Conservation (phyloP, 768 basidiomycete genomes). For the Mycena galopus region DNA sequence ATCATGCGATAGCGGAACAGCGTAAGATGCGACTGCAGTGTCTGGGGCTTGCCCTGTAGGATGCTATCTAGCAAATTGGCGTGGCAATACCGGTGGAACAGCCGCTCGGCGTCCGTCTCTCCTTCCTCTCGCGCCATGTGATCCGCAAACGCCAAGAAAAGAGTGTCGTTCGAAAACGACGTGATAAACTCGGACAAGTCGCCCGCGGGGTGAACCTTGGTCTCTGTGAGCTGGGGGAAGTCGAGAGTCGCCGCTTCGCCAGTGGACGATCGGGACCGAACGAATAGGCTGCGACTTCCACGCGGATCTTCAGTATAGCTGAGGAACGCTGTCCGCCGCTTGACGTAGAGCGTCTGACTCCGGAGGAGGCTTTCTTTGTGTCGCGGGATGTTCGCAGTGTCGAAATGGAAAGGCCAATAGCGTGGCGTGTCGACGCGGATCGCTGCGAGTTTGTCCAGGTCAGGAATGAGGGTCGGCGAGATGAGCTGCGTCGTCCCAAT, state of each 20-base stretch:
- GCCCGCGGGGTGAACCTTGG: constrained; percentile 73
- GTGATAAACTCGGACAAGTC: constrained; percentile 90
- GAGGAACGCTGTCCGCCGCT: constrained; percentile 91
- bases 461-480: constrained; percentile 93
- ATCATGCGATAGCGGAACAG: constrained; percentile 78
- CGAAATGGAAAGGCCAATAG: constrained; percentile 94
- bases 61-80: constrained; percentile 88
- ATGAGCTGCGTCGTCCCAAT: constrained; percentile 83
- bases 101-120: constrained; percentile 68
- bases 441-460: constrained; percentile 83
- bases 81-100: constrained; percentile 80
- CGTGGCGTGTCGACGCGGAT: constrained; percentile 94
- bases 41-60: constrained; percentile 89
- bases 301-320: constrained; percentile 95
- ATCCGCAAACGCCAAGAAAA: constrained; percentile 86
- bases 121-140: constrained; percentile 76
- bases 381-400: constrained; percentile 73
- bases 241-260: constrained; percentile 90
- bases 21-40: constrained; percentile 80
- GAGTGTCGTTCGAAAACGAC: constrained; percentile 85
- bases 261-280: constrained; percentile 86
- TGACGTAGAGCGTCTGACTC: constrained; percentile 90
- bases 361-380: constrained; percentile 79
- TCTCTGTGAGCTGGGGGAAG: constrained; percentile 80
- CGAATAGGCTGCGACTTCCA: constrained; percentile 92